Evolutionary conservation across 176 grass and related monocot genomes (phyloP).

Genomic region (Dendrocalamus sinicus): DNA sequence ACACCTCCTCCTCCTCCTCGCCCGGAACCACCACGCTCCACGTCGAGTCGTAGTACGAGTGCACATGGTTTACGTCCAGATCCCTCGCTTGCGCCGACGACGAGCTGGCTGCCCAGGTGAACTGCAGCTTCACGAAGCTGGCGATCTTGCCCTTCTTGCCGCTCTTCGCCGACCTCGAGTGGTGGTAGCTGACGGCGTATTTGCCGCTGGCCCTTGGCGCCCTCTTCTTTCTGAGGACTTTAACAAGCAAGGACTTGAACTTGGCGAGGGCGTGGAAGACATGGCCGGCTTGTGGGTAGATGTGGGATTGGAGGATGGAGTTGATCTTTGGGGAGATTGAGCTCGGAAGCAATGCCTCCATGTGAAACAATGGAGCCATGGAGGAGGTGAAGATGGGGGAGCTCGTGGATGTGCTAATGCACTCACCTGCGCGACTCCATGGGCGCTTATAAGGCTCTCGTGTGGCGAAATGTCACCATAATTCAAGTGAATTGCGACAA

Average conservation of each 20-base stretch:
- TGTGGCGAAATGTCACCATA: slow-evolving; percentile 23
- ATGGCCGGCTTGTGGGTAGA: slow-evolving; percentile 53
- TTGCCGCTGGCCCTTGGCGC: neutral
- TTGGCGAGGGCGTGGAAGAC: slow-evolving; percentile 56
- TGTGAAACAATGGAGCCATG: slow-evolving; percentile 37
- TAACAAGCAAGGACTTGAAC: slow-evolving; percentile 61
- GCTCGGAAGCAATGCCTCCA: slow-evolving; percentile 52
- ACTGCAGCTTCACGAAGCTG: slow-evolving; percentile 33
- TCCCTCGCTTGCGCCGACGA: neutral
- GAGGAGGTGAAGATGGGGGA: neutral
- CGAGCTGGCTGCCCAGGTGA: slow-evolving; percentile 33
- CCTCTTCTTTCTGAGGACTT: slow-evolving; percentile 46
- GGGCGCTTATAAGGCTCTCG: slow-evolving; percentile 10
- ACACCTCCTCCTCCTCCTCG: neutral
- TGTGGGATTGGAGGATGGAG: slow-evolving; percentile 57
- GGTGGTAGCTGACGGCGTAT: neutral
- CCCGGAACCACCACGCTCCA: slow-evolving; percentile 37
- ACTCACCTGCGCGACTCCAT: neutral
- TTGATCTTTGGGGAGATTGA: slow-evolving; percentile 57
- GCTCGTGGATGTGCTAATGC: neutral
- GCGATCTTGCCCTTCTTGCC: slow-evolving; percentile 41
- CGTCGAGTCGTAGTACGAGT: slow-evolving; percentile 29
- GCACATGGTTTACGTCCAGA: neutral
- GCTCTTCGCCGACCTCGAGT: neutral
- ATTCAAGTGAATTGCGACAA: neutral